Evolutionary conservation across 202 grass and related monocot genomes (phyloP), one percentile per base, ranked within the genome.

Genomic region (Brachypodium distachyon): DNA sequence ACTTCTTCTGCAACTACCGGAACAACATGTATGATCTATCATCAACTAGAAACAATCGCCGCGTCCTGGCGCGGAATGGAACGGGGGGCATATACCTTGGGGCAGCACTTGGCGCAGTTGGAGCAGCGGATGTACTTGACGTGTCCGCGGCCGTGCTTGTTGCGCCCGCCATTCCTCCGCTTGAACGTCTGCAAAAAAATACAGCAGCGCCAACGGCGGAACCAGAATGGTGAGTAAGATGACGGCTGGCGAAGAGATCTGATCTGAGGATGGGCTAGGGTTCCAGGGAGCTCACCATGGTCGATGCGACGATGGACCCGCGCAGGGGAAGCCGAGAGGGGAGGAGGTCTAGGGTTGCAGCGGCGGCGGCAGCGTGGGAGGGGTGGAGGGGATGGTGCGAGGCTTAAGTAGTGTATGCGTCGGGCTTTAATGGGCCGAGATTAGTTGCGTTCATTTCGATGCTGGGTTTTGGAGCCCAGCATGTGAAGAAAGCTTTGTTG

Each of bases 141-240:
- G 59, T 87, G 92, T 66, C 92, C 92, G 50, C 92, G 92, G 26
- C 89, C 87, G 34, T 92, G 92, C 87, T 96, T 96, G 87, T 92
- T 96, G 57, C 89, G 89, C 3, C 92, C 92, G 19, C 92, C 89
- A 62, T 96, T 96, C 82, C 93, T 96, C 70, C 93, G 84, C 89
- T 96, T 92, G 78, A 92, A 92, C 21, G 93, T 90, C 93, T 96
- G 71, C 68, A 25, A 46, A 6, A 51, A 8, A 51, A 62, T 12
- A 18, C 19, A 55, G 44, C 19, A 37, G 13, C 57, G 54, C 13
- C 49, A 82, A 13, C 67, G 72, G 6, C 1, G 21, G 10, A 1
- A n/a, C n/a, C n/a, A n/a, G 53, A 32, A 42, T 11, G 12, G 61
- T 69, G 38, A 68, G 42, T 7, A 2, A 10, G 27, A 27, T 4